Percentiles rank a stretch among this genome's conserved stretches.
phyloP scores from a whole-genome alignment of 768 basidiomycete species.

The Boletus rex-veris region DNA sequence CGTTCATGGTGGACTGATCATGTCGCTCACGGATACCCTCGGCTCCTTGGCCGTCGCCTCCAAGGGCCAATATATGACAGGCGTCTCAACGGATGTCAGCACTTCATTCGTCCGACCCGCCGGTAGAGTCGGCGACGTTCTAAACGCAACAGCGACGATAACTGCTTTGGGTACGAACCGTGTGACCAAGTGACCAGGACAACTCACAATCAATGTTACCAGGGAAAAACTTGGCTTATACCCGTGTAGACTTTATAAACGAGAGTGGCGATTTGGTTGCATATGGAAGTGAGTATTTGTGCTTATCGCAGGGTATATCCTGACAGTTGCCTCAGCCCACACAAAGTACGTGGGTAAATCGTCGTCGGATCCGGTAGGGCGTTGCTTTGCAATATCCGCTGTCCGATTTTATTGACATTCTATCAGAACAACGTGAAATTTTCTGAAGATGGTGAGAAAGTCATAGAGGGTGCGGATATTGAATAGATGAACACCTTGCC shows the following conservation, averaged over 20 bases:
- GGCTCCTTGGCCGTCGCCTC: constrained; percentile 82
- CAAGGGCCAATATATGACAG: constrained; percentile 83
- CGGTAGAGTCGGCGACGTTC: constrained; percentile 64
- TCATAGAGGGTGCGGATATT: constrained; percentile 50
- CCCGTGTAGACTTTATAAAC: constrained; percentile 71
- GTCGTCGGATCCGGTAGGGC: constrained; percentile 38
- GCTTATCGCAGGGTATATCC: background rate
- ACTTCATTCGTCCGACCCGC: constrained; percentile 76
- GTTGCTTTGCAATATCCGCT: background rate
- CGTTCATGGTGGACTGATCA: constrained; percentile 78
- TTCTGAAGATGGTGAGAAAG: constrained; percentile 70
- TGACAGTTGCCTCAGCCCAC: constrained; percentile 51
- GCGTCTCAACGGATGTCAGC: constrained; percentile 79
- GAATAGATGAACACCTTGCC: constrained; percentile 2
- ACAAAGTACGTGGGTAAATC: constrained; percentile 85
- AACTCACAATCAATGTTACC: background rate
- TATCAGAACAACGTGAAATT: constrained; percentile 71
- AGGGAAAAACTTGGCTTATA: constrained; percentile 82
- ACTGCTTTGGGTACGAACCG: constrained; percentile 61
- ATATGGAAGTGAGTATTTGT: constrained; percentile 62
- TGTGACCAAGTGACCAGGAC: background rate
- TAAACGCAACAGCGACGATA: constrained; percentile 61
- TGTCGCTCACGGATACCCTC: constrained; percentile 80
- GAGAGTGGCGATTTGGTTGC: constrained; percentile 67
- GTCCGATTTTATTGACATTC: background rate